phyloP scores from a whole-genome alignment of 352 stramenopile species.

The Blastocystis sp. region DNA sequence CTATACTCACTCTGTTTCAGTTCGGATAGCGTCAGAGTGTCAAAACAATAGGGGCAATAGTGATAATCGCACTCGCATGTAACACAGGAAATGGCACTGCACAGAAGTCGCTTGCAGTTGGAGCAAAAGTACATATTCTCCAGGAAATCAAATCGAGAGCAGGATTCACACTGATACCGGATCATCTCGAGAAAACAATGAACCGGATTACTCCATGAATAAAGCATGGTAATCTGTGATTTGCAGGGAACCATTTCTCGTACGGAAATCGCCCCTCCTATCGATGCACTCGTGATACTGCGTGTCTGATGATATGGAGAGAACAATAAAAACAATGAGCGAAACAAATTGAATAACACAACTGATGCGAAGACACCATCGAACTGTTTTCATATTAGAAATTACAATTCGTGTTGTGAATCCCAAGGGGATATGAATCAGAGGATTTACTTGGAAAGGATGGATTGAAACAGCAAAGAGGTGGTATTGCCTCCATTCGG shows the following conservation, averaged over 20 bases:
- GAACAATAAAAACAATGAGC: conserved; percentile 16
- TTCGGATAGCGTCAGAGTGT: neutral
- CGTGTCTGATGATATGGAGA: neutral
- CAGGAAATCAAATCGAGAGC: neutral
- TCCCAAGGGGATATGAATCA: no score
- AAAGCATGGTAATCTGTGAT: neutral
- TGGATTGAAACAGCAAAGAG: no score
- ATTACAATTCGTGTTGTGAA: no score
- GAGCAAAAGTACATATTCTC: conserved; percentile 8
- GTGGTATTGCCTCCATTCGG: no score
- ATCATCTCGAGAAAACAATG: neutral
- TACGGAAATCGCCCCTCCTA: neutral
- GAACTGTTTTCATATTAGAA: conserved; percentile 9
- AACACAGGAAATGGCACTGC: conserved; percentile 11
- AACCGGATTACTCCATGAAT: neutral
- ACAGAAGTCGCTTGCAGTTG: neutral
- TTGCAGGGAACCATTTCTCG: neutral
- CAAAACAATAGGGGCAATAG: conserved; percentile 39
- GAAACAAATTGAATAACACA: neutral
- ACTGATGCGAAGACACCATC: neutral
- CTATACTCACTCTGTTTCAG: neutral
- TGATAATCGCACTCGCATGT: conserved; percentile 2
- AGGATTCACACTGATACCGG: conserved; percentile 28
- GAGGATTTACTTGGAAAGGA: no score
- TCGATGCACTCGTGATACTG: neutral